Conservation (phyloP, 2,329 filamentous ascomycete genomes). For the Fusarium concolor region DNA sequence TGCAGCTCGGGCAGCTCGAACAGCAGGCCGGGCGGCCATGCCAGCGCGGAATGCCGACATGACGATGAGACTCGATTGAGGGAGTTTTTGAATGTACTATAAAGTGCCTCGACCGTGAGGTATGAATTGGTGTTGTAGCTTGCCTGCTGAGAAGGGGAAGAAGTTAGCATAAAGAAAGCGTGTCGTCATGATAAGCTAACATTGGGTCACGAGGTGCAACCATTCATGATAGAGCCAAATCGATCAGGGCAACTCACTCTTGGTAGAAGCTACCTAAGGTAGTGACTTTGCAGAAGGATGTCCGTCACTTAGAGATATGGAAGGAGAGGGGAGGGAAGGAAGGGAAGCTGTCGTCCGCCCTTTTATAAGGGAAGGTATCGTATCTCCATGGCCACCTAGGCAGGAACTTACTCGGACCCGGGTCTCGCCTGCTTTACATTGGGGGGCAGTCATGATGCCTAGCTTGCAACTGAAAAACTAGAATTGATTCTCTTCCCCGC, state of each 20-base stretch:
- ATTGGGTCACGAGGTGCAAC: constrained; percentile 2
- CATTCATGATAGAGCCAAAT: constrained; percentile 5
- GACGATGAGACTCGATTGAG: constrained; percentile 25
- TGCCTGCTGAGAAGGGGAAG: background rate
- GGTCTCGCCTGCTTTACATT: background rate
- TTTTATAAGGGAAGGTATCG: constrained; percentile 31
- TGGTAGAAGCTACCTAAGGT: background rate
- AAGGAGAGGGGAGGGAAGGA: background rate
- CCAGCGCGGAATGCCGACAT: constrained; percentile 49
- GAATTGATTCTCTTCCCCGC: constrained; percentile 35
- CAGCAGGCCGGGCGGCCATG: constrained; percentile 41
- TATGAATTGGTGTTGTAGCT: constrained; percentile 1
- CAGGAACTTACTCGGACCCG: constrained; percentile 22
- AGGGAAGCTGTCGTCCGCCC: constrained; percentile 8
- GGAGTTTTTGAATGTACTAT: background rate
- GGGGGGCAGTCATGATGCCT: constrained; percentile 21
- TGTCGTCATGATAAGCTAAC: constrained; percentile 32
- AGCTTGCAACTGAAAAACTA: constrained; percentile 19
- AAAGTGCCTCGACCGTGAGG: background rate
- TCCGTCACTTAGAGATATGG: background rate
- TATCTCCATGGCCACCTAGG: background rate
- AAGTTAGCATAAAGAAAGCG: constrained; percentile 3
- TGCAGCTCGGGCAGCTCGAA: constrained; percentile 27
- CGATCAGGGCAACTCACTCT: constrained; percentile 25
- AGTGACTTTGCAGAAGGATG: background rate